Percentiles rank a stretch among this genome's conserved stretches.
These are phyloP conservation scores for Capronia americana DNA, from an alignment of 2,329 filamentous ascomycete genomes.

Conservation along the genomic window DNA sequence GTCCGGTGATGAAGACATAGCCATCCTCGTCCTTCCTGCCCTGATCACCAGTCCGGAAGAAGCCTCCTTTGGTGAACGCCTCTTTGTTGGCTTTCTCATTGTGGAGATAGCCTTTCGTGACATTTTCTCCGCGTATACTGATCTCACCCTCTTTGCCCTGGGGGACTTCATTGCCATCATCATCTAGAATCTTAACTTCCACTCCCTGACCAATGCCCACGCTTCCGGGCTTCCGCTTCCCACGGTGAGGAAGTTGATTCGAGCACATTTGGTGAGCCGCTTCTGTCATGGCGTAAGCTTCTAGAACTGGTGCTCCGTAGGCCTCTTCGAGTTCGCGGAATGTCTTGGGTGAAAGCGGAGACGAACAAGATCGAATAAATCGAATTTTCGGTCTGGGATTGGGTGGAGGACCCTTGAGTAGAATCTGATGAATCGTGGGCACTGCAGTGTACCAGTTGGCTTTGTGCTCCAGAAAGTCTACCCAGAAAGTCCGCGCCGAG, in stretches of 20 bases:
- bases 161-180: constrained; percentile 69
- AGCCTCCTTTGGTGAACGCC: constrained; percentile 75
- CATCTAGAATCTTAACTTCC: constrained; percentile 77
- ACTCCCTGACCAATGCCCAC: constrained; percentile 86
- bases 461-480: constrained; percentile 72
- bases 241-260: constrained; percentile 69
- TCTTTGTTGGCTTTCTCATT: constrained; percentile 76
- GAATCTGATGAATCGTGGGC: constrained; percentile 90
- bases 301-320: constrained; percentile 79
- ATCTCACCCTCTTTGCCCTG: constrained; percentile 79
- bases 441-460: constrained; percentile 94
- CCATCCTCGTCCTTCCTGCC: constrained; percentile 80
- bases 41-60: constrained; percentile 88
- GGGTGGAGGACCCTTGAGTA: constrained; percentile 75
- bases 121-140: constrained; percentile 80
- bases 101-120: constrained; percentile 85
- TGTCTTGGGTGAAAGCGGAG: constrained; percentile 78
- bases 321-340: constrained; percentile 79
- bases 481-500: constrained; percentile 83
- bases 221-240: constrained; percentile 77
- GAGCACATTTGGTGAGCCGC: constrained; percentile 64
- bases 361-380: constrained; percentile 88
- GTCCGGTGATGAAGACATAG: constrained; percentile 84
- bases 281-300: constrained; percentile 93
- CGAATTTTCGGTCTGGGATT: constrained; percentile 73